Evolutionary conservation across 345 rosid species (phyloP).

Genomic region (Psidium guajava): DNA sequence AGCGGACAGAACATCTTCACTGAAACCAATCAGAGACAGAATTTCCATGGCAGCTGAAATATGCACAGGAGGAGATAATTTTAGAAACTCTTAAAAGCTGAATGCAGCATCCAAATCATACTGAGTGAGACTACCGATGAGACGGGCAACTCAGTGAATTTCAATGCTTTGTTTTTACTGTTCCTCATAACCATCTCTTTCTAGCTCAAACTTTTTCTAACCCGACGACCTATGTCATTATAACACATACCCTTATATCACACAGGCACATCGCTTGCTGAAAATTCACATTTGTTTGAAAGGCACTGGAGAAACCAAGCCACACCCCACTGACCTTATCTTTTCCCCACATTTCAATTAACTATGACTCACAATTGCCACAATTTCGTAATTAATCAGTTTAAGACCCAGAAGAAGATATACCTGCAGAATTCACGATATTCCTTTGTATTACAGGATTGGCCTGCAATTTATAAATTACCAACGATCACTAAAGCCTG

Average conservation of each 20-base stretch:
- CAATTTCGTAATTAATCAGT: neutral
- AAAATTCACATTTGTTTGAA: neutral
- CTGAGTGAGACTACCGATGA: neutral
- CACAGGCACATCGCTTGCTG: neutral
- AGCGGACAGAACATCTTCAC: slow-evolving; percentile 43
- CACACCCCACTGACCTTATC: neutral
- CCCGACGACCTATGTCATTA: neutral
- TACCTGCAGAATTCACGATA: slow-evolving; percentile 55
- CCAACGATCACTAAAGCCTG: neutral
- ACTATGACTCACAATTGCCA: neutral
- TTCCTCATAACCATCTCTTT: neutral
- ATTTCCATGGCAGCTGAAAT: slow-evolving; percentile 77
- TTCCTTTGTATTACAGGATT: slow-evolving; percentile 63
- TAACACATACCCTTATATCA: neutral
- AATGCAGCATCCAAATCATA: neutral
- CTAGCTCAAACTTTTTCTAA: neutral
- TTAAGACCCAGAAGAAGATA: neutral
- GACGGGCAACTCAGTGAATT: neutral
- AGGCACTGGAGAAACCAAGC: neutral
- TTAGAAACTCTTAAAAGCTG: neutral
- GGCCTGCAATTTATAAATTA: slow-evolving; percentile 38
- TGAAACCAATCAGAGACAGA: slow-evolving; percentile 62
- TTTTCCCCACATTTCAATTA: neutral
- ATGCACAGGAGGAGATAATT: neutral
- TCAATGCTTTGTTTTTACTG: neutral